Conservation (phyloP, 1,139 yeast species). For the Geotrichum histeridarum region DNA sequence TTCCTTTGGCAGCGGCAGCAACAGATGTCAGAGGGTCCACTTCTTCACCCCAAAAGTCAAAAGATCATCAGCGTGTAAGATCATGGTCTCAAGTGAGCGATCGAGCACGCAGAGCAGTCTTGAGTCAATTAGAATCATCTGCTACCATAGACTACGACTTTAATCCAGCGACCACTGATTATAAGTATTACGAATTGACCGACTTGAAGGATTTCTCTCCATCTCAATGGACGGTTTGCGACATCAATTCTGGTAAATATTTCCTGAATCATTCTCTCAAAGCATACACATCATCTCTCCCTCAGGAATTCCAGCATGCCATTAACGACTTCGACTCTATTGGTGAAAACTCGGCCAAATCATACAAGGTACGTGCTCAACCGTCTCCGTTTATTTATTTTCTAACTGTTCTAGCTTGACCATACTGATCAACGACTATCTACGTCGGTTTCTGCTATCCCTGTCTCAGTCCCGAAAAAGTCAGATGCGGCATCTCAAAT, state of each 20-base stretch:
- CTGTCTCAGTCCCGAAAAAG: background rate
- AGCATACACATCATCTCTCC: slow-evolving; percentile 26
- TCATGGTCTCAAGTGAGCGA: no score
- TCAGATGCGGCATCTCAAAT: background rate
- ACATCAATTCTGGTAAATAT: slow-evolving; percentile 28
- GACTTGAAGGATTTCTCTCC: slow-evolving; percentile 15
- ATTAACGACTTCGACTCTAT: slow-evolving; percentile 1
- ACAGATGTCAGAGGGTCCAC: no score
- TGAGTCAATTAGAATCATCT: background rate
- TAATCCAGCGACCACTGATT: slow-evolving; percentile 17
- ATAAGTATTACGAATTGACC: slow-evolving; percentile 22
- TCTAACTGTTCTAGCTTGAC: background rate
- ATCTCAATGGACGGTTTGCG: slow-evolving; percentile 32
- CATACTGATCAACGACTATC: no score
- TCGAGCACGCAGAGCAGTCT: background rate
- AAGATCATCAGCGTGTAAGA: no score
- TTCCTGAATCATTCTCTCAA: slow-evolving; percentile 28
- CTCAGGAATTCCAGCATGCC: slow-evolving; percentile 19
- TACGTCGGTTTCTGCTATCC: slow-evolving; percentile 14
- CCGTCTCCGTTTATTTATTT: slow-evolving; percentile 4
- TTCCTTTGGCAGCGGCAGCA: no score
- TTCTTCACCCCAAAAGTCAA: no score
- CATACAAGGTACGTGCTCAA: background rate
- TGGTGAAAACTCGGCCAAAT: background rate
- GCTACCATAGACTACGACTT: background rate